These are phyloP conservation scores for Penicillium dipodomyicola DNA, from an alignment of 495 filamentous ascomycete genomes.

Conservation along the genomic window DNA sequence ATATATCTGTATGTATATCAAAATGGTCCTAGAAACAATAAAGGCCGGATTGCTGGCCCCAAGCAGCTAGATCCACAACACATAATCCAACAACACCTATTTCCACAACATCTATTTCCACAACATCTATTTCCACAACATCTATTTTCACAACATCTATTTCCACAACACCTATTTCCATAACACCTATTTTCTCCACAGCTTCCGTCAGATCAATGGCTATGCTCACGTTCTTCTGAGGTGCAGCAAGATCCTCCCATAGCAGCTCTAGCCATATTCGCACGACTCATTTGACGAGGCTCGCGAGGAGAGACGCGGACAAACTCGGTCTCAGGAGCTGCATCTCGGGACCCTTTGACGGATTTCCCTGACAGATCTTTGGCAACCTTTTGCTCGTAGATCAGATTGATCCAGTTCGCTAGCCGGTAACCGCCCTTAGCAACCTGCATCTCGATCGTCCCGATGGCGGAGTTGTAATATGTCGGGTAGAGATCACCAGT, in stretches of 20 bases:
- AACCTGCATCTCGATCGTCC: constrained; percentile 67
- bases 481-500: constrained; percentile 38
- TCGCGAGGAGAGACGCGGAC: constrained; percentile 13
- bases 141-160: not conserved
- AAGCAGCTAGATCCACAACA: not conserved
- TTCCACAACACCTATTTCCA: not conserved
- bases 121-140: not conserved
- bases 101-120: too few relatives aligned
- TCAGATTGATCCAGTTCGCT: constrained; percentile 36
- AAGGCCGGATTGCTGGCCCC: too few relatives aligned
- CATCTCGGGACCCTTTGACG: constrained; percentile 7
- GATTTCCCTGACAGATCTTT: constrained; percentile 14
- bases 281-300: constrained; percentile 18
- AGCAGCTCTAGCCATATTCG: constrained; percentile 25
- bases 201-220: constrained; percentile 13
- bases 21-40: too few relatives aligned
- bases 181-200: not conserved
- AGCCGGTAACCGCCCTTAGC: constrained; percentile 72
- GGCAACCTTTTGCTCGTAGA: constrained; percentile 19
- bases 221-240: constrained; percentile 17
- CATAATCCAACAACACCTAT: too few relatives aligned
- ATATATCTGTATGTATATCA: too few relatives aligned
- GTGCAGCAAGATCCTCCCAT: constrained; percentile 26
- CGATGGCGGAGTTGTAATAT: constrained; percentile 56
- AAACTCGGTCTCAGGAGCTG: constrained; percentile 5